Base-by-base conservation (phyloP, 768 basidiomycete genomes). In the Russula virescens region DNA sequence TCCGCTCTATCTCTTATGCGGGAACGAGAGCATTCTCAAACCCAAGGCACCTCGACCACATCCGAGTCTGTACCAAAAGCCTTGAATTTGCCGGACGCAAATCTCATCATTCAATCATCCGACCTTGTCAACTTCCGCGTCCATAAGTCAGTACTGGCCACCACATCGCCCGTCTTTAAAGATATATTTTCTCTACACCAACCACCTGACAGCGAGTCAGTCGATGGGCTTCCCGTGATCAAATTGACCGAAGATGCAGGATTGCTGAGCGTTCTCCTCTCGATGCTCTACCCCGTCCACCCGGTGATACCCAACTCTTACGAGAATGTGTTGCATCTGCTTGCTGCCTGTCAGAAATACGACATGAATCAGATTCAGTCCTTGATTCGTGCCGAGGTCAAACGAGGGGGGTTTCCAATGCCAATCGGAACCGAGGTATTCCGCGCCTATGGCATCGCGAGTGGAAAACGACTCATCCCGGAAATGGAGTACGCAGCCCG, bases 331-430 rank as follows among this genome's bases (percentile, higher is more conserved):
- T 31, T 31, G 31, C 11, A 18, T 51, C 53, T 66, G 26, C 55
- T 69, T 25, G 60, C 60, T 16, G 65, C 68, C 1, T 65, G 63
- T 13, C 25, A 46, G n/a, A 72, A 72, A 54, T 72, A 71, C 57
- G 56, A 68, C 11, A 67, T 72, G 59, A 45, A 49, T 26, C 52
- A 42, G 35, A 34, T 65, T 25, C 42, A 46, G 26, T 58, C 57
- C 16, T 25, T 5, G 11, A 48, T 58, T 35, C 57, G 57, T 19
- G 47, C 57, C 23, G 18, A 43, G 11, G 23, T 38, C 38, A 31
- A 19, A 26, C 18, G 52, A 55, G 25, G 6, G 9, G 18, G 7
- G 2, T 2, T 45, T 62, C 53, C 40, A 25, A 9, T 28, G 34
- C n/a, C 16, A 40, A 26, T 49, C 53, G 48, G 48, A 52, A 1